Base-by-base conservation (phyloP, 2,329 filamentous ascomycete genomes). In the Neopestalotiopsis sp. region DNA sequence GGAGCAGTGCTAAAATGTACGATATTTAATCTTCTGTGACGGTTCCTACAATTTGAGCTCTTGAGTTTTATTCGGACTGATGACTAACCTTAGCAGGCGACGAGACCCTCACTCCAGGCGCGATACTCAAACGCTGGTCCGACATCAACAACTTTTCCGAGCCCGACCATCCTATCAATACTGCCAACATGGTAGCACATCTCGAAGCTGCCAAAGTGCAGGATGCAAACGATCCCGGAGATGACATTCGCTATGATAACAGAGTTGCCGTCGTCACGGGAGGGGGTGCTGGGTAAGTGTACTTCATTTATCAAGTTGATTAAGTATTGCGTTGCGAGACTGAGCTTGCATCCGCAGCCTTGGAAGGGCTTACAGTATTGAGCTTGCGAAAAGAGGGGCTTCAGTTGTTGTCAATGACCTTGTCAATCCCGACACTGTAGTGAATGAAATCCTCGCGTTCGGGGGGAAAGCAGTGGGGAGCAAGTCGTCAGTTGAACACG, bases 351-450 rank as follows among this genome's bases (percentile, higher is more conserved):
- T 24, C 24, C 77, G 95, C 97, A 65, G 95, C 91, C 67, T 99
- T 71, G 96, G 96, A 71, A 94, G 96, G 67, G 91, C 93, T 67
- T 99, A 99, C 83, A 91, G 90, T 76, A 86, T 98, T 76, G 92
- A 94, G 59, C 97, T 97, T 91, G 92, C 93, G 72, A 94, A 92
- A 82, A 86, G 90, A 68, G 94, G 94, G 71, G 94, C 94, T 49
- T 90, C 92, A 65, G 86, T 99, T 34, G 95, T 98, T 45, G 94
- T 99, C 75, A 99, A 99, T 83, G 96, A 99, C 79, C 87, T 99
- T n/a, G 89, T 91, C 64, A 92, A 98, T 85, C 96, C 96, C 5
- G 95, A 98, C 78, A 88, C 89, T 64, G 94, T 97, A 49, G 96
- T 98, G 53, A 88, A 92, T 75, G 96, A 99, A 86, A 98, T 99